These are phyloP conservation scores for Zymoseptoria ardabiliae DNA, from an alignment of 2,329 filamentous ascomycete species.

Conservation along the genomic window DNA sequence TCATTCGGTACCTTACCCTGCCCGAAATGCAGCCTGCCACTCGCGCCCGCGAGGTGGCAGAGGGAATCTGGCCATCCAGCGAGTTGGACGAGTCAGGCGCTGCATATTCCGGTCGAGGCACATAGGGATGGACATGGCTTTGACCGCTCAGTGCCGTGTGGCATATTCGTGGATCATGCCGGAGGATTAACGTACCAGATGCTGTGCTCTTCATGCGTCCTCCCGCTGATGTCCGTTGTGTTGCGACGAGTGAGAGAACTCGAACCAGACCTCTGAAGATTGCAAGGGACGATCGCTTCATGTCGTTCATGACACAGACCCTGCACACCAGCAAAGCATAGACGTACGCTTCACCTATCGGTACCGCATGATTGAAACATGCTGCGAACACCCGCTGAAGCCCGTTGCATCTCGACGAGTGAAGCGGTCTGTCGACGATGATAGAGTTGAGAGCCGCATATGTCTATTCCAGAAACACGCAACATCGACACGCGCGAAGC, in stretches of 20 bases:
- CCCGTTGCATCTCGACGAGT: background rate
- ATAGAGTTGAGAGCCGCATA: background rate
- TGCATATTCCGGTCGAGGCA: background rate
- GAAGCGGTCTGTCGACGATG: background rate
- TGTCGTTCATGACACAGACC: background rate
- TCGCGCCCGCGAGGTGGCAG: constrained; percentile 1
- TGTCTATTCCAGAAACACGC: background rate
- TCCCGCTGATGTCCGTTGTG: background rate
- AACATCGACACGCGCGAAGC: background rate
- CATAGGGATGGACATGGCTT: background rate
- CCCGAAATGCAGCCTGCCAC: background rate
- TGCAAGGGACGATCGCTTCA: background rate
- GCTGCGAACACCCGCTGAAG: background rate
- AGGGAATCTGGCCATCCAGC: background rate
- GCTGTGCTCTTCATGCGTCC: background rate
- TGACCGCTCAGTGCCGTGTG: background rate
- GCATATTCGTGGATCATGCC: background rate
- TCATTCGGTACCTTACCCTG: constrained; percentile 1
- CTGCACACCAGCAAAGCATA: background rate
- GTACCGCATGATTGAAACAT: background rate
- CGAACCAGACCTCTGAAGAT: background rate
- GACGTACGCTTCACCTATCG: background rate
- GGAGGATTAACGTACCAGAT: background rate
- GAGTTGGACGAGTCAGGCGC: background rate
- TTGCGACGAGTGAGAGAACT: background rate